Conservation (phyloP, 768 basidiomycete species). For the Brasilioporus rufonigricans region DNA sequence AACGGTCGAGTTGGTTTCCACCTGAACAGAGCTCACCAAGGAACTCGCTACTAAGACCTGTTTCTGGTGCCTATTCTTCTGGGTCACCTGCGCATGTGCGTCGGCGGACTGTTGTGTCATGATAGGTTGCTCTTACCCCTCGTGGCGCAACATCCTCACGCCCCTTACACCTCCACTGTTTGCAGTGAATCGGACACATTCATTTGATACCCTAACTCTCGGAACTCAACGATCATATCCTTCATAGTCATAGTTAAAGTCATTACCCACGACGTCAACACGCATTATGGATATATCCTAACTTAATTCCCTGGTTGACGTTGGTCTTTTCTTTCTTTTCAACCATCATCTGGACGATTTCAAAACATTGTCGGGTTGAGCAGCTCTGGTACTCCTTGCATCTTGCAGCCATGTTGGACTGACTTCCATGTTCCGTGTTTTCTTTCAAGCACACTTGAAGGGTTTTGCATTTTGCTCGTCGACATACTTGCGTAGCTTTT, state of each 20-base stretch:
- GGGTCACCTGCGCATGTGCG: constrained; percentile 10
- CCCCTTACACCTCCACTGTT: constrained; percentile 10
- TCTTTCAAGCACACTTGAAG: constrained; percentile 10
- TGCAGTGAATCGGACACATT: constrained; percentile 16
- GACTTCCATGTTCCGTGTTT: constrained; percentile 10
- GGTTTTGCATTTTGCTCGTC: constrained; percentile 8
- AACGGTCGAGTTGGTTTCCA: constrained; percentile 25
- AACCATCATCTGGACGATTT: constrained; percentile 18
- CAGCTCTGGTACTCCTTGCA: constrained; percentile 6
- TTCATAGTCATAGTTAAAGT: constrained; percentile 17
- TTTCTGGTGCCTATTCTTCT: constrained; percentile 14
- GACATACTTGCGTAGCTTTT: constrained; percentile 9
- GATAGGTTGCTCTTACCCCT: constrained; percentile 5
- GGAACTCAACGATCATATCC: constrained; percentile 16
- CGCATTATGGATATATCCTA: constrained; percentile 24
- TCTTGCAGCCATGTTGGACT: constrained; percentile 18
- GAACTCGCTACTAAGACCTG: constrained; percentile 17
- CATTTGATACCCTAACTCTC: constrained; percentile 28
- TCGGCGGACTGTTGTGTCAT: constrained; percentile 22
- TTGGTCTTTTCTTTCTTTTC: constrained; percentile 3
- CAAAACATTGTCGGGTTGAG: constrained; percentile 12
- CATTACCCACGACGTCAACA: constrained; percentile 11
- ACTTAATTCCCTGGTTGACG: constrained; percentile 14
- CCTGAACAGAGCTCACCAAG: constrained; percentile 15
- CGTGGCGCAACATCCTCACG: background rate